phyloP scores from a whole-genome alignment of 2,329 filamentous ascomycete species.

The Fusarium sp. region DNA sequence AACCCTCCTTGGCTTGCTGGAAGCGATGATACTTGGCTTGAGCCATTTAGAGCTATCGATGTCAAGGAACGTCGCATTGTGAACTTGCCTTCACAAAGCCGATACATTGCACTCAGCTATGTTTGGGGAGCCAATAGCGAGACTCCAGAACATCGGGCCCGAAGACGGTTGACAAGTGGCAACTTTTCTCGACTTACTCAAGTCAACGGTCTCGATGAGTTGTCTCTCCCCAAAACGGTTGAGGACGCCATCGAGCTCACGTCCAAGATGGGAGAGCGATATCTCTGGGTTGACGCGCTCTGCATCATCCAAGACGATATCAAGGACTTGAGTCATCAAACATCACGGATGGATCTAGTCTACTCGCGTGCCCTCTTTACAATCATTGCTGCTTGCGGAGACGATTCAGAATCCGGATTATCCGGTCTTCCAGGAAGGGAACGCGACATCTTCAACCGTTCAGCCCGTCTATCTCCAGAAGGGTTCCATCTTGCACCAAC shows the following conservation, averaged over 20 bases:
- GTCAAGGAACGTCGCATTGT: slow-evolving; percentile 1
- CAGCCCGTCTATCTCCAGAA: background rate
- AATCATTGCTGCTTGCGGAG: background rate
- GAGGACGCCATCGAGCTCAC: slow-evolving; percentile 16
- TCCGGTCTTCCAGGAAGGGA: background rate
- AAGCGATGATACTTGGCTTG: background rate
- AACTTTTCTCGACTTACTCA: slow-evolving; percentile 2
- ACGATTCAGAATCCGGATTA: slow-evolving; percentile 1
- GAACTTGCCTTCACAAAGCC: background rate
- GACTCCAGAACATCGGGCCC: background rate
- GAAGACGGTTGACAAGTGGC: background rate
- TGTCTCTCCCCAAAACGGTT: slow-evolving; percentile 7
- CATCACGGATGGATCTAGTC: slow-evolving; percentile 16
- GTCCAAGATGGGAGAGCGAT: background rate
- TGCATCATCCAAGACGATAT: slow-evolving; percentile 30
- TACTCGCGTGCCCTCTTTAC: slow-evolving; percentile 18
- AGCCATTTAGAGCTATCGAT: slow-evolving; percentile 9
- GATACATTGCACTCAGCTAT: slow-evolving; percentile 27
- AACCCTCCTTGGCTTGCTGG: slow-evolving; percentile 9
- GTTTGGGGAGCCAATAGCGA: slow-evolving; percentile 17
- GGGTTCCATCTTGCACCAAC: slow-evolving; percentile 1
- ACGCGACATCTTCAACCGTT: background rate
- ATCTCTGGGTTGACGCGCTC: slow-evolving; percentile 30
- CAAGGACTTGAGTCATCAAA: slow-evolving; percentile 1
- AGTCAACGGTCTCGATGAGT: background rate